Evolutionary conservation across 2,329 filamentous ascomycete species (phyloP), one percentile per base, ranked within the genome.

Genomic region (Aspergillus texensis): DNA sequence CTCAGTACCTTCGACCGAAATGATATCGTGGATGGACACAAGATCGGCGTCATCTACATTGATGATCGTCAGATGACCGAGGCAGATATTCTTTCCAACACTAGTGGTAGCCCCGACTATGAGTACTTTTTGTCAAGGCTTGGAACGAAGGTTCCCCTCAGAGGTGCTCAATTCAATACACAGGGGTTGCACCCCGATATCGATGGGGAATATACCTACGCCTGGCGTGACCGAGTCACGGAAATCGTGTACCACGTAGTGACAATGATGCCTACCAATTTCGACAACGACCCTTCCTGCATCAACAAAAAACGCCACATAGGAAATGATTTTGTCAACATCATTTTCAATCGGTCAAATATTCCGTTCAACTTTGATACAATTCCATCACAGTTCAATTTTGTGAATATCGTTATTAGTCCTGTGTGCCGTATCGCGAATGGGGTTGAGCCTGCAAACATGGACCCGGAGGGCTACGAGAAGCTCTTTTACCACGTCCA

Each of bases 331-430:
- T 96, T 92, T 76, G 95, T 99, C 74, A 98, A 97, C 75, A 96
- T 99, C 70, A 90, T 99, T 62, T 99, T 96, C 84, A 99, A 99
- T 76, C 93, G 96, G 72, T 97, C 94, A 2, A 94, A 95, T n/a
- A 78, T 89, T 55, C 90, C 91, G 0, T 98, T 97, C 81, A 86
- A 87, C 60, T 96, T 97, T 75, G 88, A 97, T 75, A 97, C 92
- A 0, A 96, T 99, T 71, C 93, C 93, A 0, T 96, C 93, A 0
- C 91, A 94, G 62, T 97, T 99, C 83, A 98, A 97, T 75, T 97
- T 92, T 74, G 93, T 99, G 74, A 93, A 97, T 75, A 98, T 99
- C 71, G 91, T 98, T 70, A 94, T 99, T 73, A 92, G 92, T 2
- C 95, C 95, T 65, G 94, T 93, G 72, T 72, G 74, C 59, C 74